These are phyloP conservation scores for Prunus salicina DNA, from an alignment of 306 rosid genomes.

Conservation along the genomic window DNA sequence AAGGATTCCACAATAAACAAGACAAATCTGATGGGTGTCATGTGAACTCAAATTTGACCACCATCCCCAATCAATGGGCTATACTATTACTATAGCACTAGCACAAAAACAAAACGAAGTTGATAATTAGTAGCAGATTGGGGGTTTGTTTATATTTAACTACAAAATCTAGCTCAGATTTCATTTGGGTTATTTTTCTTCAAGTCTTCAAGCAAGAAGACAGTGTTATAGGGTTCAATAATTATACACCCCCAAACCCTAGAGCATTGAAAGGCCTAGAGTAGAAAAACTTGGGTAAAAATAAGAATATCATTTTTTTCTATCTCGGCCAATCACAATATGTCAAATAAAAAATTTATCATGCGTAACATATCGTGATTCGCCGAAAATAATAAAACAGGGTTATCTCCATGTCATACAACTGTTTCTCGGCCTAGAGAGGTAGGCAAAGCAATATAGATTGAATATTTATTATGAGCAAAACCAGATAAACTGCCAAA, in stretches of 20 bases:
- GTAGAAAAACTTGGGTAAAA: background rate
- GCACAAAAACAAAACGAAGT: background rate
- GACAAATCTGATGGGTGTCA: background rate
- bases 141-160: background rate
- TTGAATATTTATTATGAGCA: background rate
- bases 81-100: background rate
- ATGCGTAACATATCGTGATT: rapidly evolving
- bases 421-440: background rate
- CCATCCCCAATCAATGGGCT: background rate
- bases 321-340: rapidly evolving
- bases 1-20: background rate
- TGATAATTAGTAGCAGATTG: background rate
- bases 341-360: rapidly evolving
- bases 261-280: background rate
- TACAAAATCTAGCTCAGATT: background rate
- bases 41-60: background rate
- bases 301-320: no score
- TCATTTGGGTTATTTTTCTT: background rate
- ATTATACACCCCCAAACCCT: background rate
- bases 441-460: background rate
- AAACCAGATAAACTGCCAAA: background rate
- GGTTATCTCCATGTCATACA: rapidly evolving
- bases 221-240: background rate
- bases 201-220: background rate
- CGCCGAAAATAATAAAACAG: rapidly evolving